A percentile compares a stretch with the other conserved stretches of the same genome.
phyloP scores from a whole-genome alignment of 208 protist genomes.

The Wallacemonas sp. region DNA sequence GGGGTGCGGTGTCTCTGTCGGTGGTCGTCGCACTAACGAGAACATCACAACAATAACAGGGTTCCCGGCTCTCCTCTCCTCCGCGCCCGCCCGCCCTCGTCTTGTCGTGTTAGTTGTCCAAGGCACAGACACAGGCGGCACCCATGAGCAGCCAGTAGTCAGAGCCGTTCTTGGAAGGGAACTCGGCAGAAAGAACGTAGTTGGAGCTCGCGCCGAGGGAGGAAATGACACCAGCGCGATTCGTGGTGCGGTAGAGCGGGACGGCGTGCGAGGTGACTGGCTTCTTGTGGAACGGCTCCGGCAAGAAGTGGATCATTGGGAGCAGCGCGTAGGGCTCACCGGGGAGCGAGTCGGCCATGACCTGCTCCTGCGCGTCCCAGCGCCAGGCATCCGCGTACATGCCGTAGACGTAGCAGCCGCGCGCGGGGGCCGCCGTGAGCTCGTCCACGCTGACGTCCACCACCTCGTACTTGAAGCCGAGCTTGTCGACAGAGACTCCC shows the following conservation, averaged over 20 bases:
- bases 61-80: no score
- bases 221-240: conserved; percentile 93
- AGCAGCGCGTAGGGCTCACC: conserved; percentile 89
- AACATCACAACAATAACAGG: no score
- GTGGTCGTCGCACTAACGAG: no score
- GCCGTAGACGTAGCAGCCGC: conserved; percentile 97
- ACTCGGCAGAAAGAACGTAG: conserved; percentile 92
- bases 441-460: conserved; percentile 54
- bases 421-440: conserved; percentile 57
- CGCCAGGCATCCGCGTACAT: conserved; percentile 96
- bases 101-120: conserved; percentile 39
- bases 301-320: conserved; percentile 95
- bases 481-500: conserved; percentile 95
- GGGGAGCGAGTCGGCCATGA: conserved; percentile 91
- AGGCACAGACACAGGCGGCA: conserved; percentile 86
- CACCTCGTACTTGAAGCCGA: conserved; percentile 94
- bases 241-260: conserved; percentile 95
- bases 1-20: no score
- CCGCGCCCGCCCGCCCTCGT: no score
- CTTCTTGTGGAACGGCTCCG: conserved; percentile 89
- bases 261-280: conserved; percentile 69
- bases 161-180: conserved; percentile 73
- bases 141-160: conserved; percentile 94
- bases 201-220: conserved; percentile 96
- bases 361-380: conserved; percentile 80